Evolutionary conservation across 176 grass and related monocot genomes (phyloP), one percentile per base, ranked within the genome.

Genomic region (Avena insularis): DNA sequence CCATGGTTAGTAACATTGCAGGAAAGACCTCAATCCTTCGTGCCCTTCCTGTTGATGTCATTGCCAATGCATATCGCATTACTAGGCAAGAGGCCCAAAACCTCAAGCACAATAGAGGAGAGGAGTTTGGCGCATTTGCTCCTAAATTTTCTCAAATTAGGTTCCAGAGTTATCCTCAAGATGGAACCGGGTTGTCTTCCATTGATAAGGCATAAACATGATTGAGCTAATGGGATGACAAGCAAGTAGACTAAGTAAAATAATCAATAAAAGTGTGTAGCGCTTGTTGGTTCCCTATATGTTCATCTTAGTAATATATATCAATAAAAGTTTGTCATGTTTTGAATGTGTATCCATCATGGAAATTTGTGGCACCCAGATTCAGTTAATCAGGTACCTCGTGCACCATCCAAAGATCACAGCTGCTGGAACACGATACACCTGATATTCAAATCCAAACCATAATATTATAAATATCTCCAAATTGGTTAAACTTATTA

Each of bases 1-100:
- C 31, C 53, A 58, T 58, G 31, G 29, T n/a, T 40, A 78, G 53
- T 16, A 17, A 57, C 9, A 57, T 78, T 1, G 53, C 53, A 0
- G 84, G 84, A 20, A 70, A 90, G 47, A 60, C 12, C 17, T 90
- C 89, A 3, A 62, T 79, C 14, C 48, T 87, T 4, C 25, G 38
- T 9, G 57, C 74, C 2, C 21, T 90, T 51, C 89, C 84, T 3
- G 63, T 79, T 8, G 84, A 90, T 36, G 75, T 78, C 31, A 36
- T 78, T 31, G 29, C 17, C 75, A 78, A 40, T 40, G 75, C 75
- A 6, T 78, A 40, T 3, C 16, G 2, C 31, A 78, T 78, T 13
- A 21, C 31, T 0, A 17, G 25, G 25, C 17, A 35, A 31, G 75
- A 58, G n/a, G 75, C 53, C 0, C 75, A 4, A 12, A 58, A 36